Evolutionary conservation across 1,139 yeast genomes (phyloP).

Genomic region (Yamadazyma jaroonii): DNA sequence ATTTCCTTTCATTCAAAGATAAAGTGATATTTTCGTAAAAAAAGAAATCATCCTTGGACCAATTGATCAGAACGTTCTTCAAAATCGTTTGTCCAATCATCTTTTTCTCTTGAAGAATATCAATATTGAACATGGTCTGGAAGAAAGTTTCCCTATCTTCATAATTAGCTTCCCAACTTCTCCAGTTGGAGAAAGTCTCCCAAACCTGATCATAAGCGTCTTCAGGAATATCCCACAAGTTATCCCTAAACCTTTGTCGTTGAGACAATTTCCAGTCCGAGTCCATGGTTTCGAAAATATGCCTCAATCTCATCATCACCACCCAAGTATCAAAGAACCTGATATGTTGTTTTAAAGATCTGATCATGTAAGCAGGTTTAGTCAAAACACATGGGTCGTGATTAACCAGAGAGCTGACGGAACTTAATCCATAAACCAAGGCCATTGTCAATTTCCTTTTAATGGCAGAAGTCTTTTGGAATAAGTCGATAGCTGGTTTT

Average conservation of each 20-base stretch:
- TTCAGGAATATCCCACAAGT: conserved; percentile 41
- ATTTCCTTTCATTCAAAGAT: conserved; percentile 4
- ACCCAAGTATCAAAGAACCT: conserved; percentile 88
- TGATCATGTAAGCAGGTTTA: conserved; percentile 77
- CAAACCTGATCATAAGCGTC: conserved; percentile 56
- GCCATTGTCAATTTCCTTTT: conserved; percentile 27
- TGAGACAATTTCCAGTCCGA: conserved; percentile 40
- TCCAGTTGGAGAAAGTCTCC: conserved; percentile 71
- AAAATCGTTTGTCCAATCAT: conserved; percentile 9
- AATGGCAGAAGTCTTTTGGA: conserved; percentile 15
- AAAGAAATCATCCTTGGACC: conserved; percentile 4
- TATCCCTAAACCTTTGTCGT: conserved; percentile 18
- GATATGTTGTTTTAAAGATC: conserved; percentile 70
- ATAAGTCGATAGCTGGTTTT: conserved; percentile 20
- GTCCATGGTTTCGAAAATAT: conserved; percentile 65
- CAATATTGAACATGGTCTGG: conserved; percentile 33
- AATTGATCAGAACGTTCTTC: conserved; percentile 6
- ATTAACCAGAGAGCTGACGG: conserved; percentile 62
- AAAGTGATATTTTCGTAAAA: conserved; percentile 3
- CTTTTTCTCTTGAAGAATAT: conserved; percentile 9
- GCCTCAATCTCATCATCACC: conserved; percentile 72
- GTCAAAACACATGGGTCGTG: conserved; percentile 91
- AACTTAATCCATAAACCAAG: conserved; percentile 54
- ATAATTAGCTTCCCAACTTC: conserved; percentile 76
- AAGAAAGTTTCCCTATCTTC: conserved; percentile 53